Evolutionary conservation across 2,329 filamentous ascomycete species (phyloP).

Genomic region (Sphaceloma murrayae): DNA sequence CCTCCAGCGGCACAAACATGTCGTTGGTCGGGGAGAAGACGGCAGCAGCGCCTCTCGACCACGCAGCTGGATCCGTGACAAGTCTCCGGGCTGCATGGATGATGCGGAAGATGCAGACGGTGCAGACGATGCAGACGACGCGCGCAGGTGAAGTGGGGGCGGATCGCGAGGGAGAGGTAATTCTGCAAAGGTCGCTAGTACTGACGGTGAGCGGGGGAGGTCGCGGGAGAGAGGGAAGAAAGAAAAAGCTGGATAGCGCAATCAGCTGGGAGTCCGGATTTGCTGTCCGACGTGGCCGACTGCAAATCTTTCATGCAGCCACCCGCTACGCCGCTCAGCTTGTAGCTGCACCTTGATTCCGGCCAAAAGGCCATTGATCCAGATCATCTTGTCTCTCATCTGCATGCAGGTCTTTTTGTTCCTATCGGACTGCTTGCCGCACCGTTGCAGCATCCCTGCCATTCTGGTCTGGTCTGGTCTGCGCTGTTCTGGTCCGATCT

Average conservation of each 20-base stretch:
- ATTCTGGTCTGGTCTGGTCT: too few species aligned
- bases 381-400: neutral
- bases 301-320: slow-evolving; percentile 9
- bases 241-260: neutral
- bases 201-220: slow-evolving; percentile 9
- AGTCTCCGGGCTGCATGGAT: too few species aligned
- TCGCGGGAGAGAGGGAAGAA: neutral
- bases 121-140: neutral
- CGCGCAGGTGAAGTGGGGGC: slow-evolving; percentile 3
- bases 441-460: too few species aligned
- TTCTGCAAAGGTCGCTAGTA: neutral
- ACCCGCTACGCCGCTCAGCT: too few species aligned
- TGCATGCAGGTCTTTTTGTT: neutral
- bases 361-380: too few species aligned
- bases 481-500: neutral
- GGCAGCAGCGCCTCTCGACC: slow-evolving; percentile 4
- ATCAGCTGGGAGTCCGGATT: neutral
- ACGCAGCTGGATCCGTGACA: slow-evolving; percentile 1
- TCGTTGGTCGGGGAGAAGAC: slow-evolving; percentile 1
- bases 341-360: too few species aligned
- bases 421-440: neutral
- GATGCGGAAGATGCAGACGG: too few species aligned
- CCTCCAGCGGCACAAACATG: neutral
- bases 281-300: neutral
- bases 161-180: neutral